Conservation (phyloP, 148 eudicot species). For the Vaccinium macrocarpon region DNA sequence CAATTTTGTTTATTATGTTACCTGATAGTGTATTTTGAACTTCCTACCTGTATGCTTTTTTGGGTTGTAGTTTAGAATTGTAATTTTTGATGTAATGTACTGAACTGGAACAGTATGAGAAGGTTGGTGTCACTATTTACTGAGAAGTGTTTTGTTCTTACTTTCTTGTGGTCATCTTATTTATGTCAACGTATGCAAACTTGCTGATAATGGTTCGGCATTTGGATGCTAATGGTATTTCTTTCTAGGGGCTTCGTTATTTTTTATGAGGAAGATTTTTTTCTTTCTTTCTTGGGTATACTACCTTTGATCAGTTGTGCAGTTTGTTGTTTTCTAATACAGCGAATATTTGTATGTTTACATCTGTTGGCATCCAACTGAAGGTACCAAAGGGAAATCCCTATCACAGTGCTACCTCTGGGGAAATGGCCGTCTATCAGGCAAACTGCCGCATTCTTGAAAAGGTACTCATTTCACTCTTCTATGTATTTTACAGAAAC, state of each 20-base stretch:
- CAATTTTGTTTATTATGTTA: not conserved
- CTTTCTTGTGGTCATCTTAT: not conserved
- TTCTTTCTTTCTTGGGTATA: not conserved
- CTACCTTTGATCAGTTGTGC: not conserved
- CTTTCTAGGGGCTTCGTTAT: not conserved
- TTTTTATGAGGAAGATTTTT: not conserved
- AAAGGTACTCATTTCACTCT: conserved; percentile 43
- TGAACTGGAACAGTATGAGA: not conserved
- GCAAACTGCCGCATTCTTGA: conserved; percentile 80
- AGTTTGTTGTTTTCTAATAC: not conserved
- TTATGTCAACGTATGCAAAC: conserved; percentile 3
- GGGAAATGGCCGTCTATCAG: conserved; percentile 85
- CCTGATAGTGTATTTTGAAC: not conserved
- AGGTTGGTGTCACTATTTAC: not conserved
- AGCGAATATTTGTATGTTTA: not conserved
- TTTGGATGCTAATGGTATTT: not conserved
- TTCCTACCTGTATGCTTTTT: not conserved
- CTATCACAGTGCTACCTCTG: conserved; percentile 98
- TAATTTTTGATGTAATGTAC: not conserved
- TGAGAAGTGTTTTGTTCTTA: not conserved
- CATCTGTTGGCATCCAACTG: conserved; percentile 12
- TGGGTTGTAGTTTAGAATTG: not conserved
- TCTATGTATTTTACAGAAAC: not conserved
- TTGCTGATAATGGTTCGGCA: not conserved
- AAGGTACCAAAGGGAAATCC: conserved; percentile 98